Percentiles rank a stretch among this genome's conserved stretches.
Conservation (phyloP, 345 rosid genomes). For the Nasturtium officinale region DNA sequence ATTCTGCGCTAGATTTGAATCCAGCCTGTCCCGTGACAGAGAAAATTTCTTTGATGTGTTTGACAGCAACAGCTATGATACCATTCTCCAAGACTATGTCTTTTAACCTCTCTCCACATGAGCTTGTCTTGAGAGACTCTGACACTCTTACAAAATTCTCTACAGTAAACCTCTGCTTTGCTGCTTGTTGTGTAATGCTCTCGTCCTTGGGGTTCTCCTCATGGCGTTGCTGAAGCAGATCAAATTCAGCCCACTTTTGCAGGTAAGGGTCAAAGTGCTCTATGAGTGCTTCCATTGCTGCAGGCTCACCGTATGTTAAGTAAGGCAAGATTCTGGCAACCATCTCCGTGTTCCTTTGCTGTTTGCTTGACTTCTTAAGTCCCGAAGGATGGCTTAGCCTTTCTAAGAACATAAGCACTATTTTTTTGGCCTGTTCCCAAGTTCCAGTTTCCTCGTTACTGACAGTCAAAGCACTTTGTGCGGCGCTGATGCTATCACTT, state of each 20-base stretch:
- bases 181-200: conserved; percentile 63
- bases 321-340: conserved; percentile 98
- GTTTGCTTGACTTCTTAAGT: conserved; percentile 89
- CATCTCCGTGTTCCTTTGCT: conserved; percentile 98
- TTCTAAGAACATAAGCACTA: conserved; percentile 93
- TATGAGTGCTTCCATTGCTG: conserved; percentile 96
- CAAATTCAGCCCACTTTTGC: conserved; percentile 88
- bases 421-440: conserved; percentile 94
- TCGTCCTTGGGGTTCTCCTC: conserved; percentile 81
- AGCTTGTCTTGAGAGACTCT: conserved; percentile 96
- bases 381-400: conserved; percentile 88
- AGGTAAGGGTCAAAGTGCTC: conserved; percentile 85
- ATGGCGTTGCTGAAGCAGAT: conserved; percentile 70
- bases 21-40: conserved; percentile 79
- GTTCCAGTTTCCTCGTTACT: conserved; percentile 85
- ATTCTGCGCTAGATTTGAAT: conserved; percentile 70
- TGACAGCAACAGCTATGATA: conserved; percentile 77
- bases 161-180: conserved; percentile 71
- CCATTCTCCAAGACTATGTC: conserved; percentile 91
- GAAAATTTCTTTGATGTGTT: conserved; percentile 72
- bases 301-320: conserved; percentile 98
- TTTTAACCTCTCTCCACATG: conserved; percentile 94
- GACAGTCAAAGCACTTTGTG: conserved; percentile 79
- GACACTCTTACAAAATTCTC: conserved; percentile 96
- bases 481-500: conserved; percentile 75